Evolutionary conservation across 371 early-diverging fungal species (phyloP).

Genomic region (Parasitella parasitica): DNA sequence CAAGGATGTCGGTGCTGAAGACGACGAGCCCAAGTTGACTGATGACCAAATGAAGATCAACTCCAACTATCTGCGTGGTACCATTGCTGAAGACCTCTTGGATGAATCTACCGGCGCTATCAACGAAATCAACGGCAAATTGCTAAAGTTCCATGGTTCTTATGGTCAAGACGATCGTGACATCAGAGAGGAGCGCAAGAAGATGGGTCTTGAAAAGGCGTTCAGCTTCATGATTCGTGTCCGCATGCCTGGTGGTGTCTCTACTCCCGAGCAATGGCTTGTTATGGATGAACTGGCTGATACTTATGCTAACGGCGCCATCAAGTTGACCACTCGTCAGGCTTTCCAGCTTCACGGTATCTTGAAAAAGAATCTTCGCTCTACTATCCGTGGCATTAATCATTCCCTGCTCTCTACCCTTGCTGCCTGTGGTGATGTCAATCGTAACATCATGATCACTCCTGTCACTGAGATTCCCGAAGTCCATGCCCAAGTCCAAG

Average conservation of each 20-base stretch:
- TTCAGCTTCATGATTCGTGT: conserved; percentile 96
- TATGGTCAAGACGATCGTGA: conserved; percentile 97
- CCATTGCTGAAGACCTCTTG: conserved; percentile 79
- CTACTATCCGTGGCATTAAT: conserved; percentile 88
- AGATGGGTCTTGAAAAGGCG: conserved; percentile 86
- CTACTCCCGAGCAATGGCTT: conserved; percentile 87
- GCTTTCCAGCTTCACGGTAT: conserved; percentile 96
- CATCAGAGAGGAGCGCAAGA: conserved; percentile 80
- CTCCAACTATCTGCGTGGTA: conserved; percentile 90
- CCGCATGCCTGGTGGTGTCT: conserved; percentile 88
- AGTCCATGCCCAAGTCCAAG: conserved; percentile 76
- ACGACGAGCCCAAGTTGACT: conserved; percentile 70
- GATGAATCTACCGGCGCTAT: conserved; percentile 88
- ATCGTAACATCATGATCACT: conserved; percentile 92
- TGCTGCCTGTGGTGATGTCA: conserved; percentile 97
- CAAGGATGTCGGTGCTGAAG: conserved; percentile 58
- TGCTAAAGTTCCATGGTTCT: conserved; percentile 95
- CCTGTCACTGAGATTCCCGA: conserved; percentile 80
- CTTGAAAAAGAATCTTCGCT: conserved; percentile 84
- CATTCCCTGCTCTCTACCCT: conserved; percentile 83
- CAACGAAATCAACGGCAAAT: conserved; percentile 83
- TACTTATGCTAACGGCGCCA: conserved; percentile 78
- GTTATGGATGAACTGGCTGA: conserved; percentile 88
- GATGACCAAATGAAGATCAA: conserved; percentile 90
- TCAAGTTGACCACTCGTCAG: conserved; percentile 94